Conservation (phyloP, 345 rosid genomes). For the Citrus trifoliata region DNA sequence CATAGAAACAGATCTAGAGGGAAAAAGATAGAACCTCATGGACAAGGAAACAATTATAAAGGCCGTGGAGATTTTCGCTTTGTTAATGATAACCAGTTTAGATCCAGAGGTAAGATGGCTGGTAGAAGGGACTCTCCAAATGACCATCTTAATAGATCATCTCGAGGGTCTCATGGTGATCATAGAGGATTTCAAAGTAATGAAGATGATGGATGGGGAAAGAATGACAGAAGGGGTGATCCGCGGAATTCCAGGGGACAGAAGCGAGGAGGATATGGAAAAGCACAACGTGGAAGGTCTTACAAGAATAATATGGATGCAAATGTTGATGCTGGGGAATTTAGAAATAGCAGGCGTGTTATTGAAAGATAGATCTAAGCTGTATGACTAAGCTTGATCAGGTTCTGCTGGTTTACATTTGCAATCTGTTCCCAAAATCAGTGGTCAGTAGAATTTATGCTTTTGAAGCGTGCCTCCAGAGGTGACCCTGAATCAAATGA, state of each 20-base stretch:
- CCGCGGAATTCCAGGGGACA: conserved; percentile 14
- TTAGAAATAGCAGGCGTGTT: conserved; percentile 50
- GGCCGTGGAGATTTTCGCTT: conserved; percentile 22
- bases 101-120: conserved; percentile 32
- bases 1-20: conserved; percentile 25
- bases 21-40: conserved; percentile 18
- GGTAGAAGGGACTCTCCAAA: conserved; percentile 23
- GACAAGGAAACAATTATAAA: conserved; percentile 33
- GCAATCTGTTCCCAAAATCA: background rate
- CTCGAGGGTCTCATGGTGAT: conserved; percentile 28
- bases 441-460: background rate
- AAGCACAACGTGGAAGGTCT: conserved; percentile 17
- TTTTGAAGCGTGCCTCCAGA: background rate
- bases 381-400: background rate
- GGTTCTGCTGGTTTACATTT: background rate
- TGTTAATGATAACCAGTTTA: conserved; percentile 15
- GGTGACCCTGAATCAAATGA: background rate
- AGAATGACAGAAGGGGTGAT: conserved; percentile 13
- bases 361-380: conserved; percentile 40
- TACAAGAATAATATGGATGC: conserved; percentile 9
- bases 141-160: conserved; percentile 24
- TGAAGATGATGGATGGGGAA: conserved; percentile 13
- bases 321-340: conserved; percentile 28
- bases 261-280: conserved; percentile 17
- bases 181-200: conserved; percentile 22